Evolutionary conservation across 805 yeast genomes (phyloP), one percentile per base, ranked within the genome.

Genomic region (Lipomyces yamanashiensis): DNA sequence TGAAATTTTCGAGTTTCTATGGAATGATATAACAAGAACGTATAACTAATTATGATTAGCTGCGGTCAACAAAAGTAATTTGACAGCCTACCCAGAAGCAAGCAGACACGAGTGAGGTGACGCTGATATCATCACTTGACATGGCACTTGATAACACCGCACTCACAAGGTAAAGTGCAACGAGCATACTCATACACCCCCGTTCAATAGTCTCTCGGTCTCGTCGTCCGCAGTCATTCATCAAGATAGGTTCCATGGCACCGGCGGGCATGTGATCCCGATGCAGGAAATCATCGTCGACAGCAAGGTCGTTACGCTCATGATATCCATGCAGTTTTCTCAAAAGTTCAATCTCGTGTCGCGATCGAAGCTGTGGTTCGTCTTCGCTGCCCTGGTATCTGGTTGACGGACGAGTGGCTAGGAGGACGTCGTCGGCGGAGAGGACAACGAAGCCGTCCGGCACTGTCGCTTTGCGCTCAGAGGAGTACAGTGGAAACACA

Each of bases 201-300:
- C 57, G 57, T n/a, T 53, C 57, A 15, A 41, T 23, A 8, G 48
- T 28, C n/a, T 53, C 57, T 41, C 57, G 41, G n/a, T 53, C 57
- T 7, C 57, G 43, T 40, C 57, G 12, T 9, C 57, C 48, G 1
- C 56, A 36, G 34, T 53, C 48, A 12, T 28, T 21, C 39, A 53
- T 53, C 7, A 19, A 21, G 23, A 53, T 40, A 28, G 57, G 21
- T 4, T 53, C 57, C 57, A 53, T 53, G n/a, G 44, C 17, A 6
- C 57, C 57, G 19, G 33, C 49, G 23, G 21, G 49, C 12, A 15
- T 23, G 40, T 23, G 48, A 41, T 41, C 21, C 13, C 57, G 43
- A 41, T 53, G 57, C 15, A 53, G 48, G 19, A 40, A 53, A 33
- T 53, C 57, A 23, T 53, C 57, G 57, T 53, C 57, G 13, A 53